Conservation (phyloP, 768 basidiomycete species). For the Hygrocybe coccinea region DNA sequence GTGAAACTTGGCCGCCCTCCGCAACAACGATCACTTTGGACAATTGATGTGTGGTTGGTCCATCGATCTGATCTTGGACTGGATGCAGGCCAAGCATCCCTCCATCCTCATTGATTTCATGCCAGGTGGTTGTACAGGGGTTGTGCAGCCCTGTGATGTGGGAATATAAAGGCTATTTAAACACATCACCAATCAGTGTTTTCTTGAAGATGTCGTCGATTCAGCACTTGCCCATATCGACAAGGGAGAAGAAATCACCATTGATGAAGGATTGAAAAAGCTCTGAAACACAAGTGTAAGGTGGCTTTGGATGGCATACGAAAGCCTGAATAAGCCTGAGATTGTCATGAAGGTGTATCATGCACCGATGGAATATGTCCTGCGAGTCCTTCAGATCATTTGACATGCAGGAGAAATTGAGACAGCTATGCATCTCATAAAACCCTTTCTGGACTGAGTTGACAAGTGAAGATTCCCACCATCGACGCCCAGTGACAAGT, state of each 20-base stretch:
- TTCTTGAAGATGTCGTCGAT: neutral
- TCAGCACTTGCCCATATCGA: neutral
- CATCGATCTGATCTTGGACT: constrained; percentile 33
- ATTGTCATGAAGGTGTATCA: too few species aligned
- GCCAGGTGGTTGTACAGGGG: constrained; percentile 33
- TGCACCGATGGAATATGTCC: neutral
- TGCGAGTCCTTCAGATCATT: neutral
- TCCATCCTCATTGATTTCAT: constrained; percentile 29
- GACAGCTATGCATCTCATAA: neutral
- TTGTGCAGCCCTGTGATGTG: too few species aligned
- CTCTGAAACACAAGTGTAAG: neutral
- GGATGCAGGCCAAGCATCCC: constrained; percentile 27
- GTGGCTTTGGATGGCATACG: too few species aligned
- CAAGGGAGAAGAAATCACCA: neutral
- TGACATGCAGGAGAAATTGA: neutral
- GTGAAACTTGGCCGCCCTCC: constrained; percentile 7
- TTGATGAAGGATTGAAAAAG: neutral
- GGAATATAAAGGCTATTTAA: too few species aligned
- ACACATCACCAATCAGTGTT: constrained; percentile 20
- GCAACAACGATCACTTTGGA: constrained; percentile 25
- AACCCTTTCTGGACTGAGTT: neutral
- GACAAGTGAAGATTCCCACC: neutral
- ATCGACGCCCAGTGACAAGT: neutral
- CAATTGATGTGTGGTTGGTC: constrained; percentile 34
- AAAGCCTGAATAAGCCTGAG: too few species aligned